Conservation (phyloP, 768 basidiomycete genomes). For the Psilocybe cubensis region DNA sequence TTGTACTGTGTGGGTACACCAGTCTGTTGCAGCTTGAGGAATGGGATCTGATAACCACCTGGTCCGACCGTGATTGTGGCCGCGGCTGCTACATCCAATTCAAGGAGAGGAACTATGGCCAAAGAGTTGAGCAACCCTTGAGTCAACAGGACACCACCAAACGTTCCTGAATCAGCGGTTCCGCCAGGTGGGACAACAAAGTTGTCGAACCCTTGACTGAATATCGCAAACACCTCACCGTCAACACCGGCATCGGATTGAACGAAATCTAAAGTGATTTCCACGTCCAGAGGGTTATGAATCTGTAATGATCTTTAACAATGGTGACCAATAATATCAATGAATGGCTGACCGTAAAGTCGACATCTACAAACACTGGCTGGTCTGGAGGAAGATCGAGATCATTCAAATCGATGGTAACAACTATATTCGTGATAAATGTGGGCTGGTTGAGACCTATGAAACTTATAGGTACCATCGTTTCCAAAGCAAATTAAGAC, state of each 20-base stretch:
- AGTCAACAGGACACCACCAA: conserved; percentile 60
- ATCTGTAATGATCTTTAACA: conserved; percentile 31
- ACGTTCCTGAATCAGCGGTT: conserved; percentile 63
- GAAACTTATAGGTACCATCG: not conserved
- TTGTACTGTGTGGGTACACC: conserved; percentile 55
- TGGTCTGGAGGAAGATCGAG: conserved; percentile 42
- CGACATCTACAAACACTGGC: conserved; percentile 42
- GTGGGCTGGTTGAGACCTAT: conserved; percentile 54
- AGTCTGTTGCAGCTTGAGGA: conserved; percentile 61
- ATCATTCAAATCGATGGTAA: conserved; percentile 52
- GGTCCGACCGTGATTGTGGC: conserved; percentile 50
- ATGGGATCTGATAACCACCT: conserved; percentile 66
- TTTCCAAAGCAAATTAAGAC: not conserved
- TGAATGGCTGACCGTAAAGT: conserved; percentile 55
- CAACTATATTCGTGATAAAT: conserved; percentile 60
- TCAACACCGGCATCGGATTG: conserved; percentile 59
- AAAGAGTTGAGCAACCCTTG: conserved; percentile 62
- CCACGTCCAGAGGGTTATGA: conserved; percentile 60
- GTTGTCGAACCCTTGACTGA: conserved; percentile 53
- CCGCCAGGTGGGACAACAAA: conserved; percentile 61
- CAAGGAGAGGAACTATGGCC: conserved; percentile 55
- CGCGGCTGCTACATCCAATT: conserved; percentile 56
- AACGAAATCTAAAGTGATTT: conserved; percentile 58
- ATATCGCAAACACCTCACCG: conserved; percentile 59
- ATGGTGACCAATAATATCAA: conserved; percentile 1